Conservation (phyloP, 768 basidiomycete genomes). For the Auriculariales sp. region DNA sequence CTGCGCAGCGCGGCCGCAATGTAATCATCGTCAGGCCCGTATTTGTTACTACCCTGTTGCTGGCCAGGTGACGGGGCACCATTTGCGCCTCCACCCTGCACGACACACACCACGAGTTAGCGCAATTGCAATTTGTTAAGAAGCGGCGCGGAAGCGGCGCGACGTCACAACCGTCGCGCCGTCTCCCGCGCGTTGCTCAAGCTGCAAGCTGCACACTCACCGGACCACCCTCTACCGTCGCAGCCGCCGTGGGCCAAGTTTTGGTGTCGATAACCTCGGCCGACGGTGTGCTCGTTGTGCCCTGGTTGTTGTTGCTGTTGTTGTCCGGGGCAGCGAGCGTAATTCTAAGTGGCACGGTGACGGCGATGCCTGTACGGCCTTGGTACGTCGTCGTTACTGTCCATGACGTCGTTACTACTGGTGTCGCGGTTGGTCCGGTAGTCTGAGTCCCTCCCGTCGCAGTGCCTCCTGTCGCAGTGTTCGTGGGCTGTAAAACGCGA, state of each 20-base stretch:
- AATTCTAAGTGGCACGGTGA: background rate
- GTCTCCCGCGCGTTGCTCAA: no score
- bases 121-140: no score
- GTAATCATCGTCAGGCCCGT: background rate
- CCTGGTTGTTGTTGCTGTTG: background rate
- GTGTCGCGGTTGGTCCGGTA: background rate
- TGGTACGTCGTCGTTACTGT: background rate
- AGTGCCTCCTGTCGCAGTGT: no score
- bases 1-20: background rate
- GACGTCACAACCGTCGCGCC: no score
- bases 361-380: background rate
- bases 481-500: no score
- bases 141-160: no score
- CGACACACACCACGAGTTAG: no score
- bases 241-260: background rate
- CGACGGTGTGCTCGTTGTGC: background rate
- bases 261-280: background rate
- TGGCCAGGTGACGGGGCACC: background rate
- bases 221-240: background rate
- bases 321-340: background rate
- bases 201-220: no score
- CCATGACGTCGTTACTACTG: background rate
- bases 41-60: background rate
- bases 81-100: background rate
- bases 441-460: background rate